A percentile compares a stretch with the other conserved stretches of the same genome.
Conservation (phyloP, 2,329 filamentous ascomycete species). For the Teratosphaeria gauchensis region DNA sequence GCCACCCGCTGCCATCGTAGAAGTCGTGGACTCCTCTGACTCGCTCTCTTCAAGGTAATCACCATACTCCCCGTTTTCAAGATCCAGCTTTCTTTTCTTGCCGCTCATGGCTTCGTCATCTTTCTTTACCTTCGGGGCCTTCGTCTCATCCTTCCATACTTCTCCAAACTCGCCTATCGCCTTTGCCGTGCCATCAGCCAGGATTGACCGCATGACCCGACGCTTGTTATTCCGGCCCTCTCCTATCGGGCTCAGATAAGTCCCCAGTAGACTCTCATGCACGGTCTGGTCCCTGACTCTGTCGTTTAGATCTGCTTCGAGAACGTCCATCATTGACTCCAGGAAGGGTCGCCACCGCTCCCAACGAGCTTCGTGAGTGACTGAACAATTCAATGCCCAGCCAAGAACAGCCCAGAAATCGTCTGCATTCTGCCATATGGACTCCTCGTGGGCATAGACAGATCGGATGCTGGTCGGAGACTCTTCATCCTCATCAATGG, state of each 20-base stretch:
- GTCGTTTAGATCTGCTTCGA: constrained; percentile 61
- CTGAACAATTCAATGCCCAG: constrained; percentile 88
- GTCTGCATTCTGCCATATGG: constrained; percentile 64
- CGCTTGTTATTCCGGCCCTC: constrained; percentile 33
- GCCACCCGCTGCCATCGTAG: constrained; percentile 1
- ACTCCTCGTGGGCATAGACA: constrained; percentile 52
- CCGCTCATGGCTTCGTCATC: constrained; percentile 49
- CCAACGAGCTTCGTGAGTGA: constrained; percentile 65
- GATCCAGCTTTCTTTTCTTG: constrained; percentile 41
- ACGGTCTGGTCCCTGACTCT: constrained; percentile 35
- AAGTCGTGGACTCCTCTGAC: neutral
- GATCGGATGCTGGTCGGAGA: constrained; percentile 39
- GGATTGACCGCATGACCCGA: constrained; percentile 55
- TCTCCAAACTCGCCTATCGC: constrained; percentile 49
- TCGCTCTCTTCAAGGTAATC: constrained; percentile 24
- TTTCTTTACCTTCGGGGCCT: constrained; percentile 30
- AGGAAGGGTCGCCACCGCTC: constrained; percentile 73
- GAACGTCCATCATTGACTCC: constrained; percentile 64
- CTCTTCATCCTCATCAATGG: neutral
- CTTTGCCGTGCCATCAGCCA: constrained; percentile 53
- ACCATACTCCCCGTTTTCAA: constrained; percentile 40
- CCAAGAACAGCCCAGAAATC: constrained; percentile 86
- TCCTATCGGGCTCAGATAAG: constrained; percentile 43
- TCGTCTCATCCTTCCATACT: constrained; percentile 59
- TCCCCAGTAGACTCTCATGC: constrained; percentile 49